phyloP scores from a whole-genome alignment of 192 early-diverging fungal species.

The Allomyces arbusculus region DNA sequence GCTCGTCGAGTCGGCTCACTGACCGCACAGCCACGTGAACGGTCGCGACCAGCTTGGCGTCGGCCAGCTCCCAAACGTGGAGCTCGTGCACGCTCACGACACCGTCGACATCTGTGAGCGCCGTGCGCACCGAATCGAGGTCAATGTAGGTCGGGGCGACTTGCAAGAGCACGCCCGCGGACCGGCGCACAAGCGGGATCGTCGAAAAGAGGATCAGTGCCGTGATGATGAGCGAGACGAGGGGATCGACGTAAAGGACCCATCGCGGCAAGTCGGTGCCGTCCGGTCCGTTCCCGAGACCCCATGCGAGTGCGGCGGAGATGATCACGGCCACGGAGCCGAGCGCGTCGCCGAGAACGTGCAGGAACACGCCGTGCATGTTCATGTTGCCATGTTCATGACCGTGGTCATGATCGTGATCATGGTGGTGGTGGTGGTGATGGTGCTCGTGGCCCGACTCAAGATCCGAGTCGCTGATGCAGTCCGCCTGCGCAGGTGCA shows the following conservation, averaged over 20 bases:
- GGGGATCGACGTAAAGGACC: conserved; percentile 55
- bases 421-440: too few species aligned
- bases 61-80: conserved; percentile 84
- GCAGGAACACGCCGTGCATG: conserved; percentile 63
- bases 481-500: too few species aligned
- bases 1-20: conserved; percentile 12
- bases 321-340: conserved; percentile 70
- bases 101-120: conserved; percentile 34
- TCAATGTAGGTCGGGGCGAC: conserved; percentile 49
- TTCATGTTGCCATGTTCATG: conserved; percentile 15
- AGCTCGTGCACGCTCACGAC: conserved; percentile 69
- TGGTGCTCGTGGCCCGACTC: too few species aligned
- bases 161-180: conserved; percentile 62
- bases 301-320: conserved; percentile 15
- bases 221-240: conserved; percentile 43
- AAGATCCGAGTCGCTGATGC: too few species aligned
- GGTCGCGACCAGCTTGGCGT: conserved; percentile 58
- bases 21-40: conserved; percentile 39
- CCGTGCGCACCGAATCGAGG: conserved; percentile 36
- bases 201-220: conserved; percentile 36
- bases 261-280: background rate
- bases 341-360: conserved; percentile 76
- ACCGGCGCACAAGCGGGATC: conserved; percentile 40
- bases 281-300: conserved; percentile 28
- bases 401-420: too few species aligned